These are phyloP conservation scores for Umbelopsis isabellina DNA, from an alignment of 192 early-diverging fungal genomes.

Conservation along the genomic window DNA sequence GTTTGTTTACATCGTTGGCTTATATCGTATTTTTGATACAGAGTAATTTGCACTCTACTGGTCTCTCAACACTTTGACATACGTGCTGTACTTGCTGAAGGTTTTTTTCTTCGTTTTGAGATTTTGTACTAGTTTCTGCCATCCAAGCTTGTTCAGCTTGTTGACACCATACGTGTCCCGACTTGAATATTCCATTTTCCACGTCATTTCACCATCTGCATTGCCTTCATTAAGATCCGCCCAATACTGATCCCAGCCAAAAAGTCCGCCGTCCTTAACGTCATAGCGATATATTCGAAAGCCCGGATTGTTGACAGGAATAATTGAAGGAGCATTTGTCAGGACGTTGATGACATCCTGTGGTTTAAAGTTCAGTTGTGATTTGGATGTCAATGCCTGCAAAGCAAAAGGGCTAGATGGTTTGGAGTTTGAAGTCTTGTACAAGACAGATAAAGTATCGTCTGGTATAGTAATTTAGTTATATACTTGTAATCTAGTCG, in stretches of 20 bases:
- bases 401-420: background rate
- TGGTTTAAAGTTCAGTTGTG: background rate
- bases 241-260: slow-evolving; percentile 35
- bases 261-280: slow-evolving; percentile 1
- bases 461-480: background rate
- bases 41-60: too few species aligned
- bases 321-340: slow-evolving; percentile 46
- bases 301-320: slow-evolving; percentile 43
- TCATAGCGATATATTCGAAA: slow-evolving; percentile 46
- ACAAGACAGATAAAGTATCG: background rate
- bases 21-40: too few species aligned
- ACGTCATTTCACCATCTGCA: background rate
- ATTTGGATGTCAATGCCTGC: background rate
- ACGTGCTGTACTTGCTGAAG: background rate
- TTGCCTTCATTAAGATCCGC: slow-evolving; percentile 19
- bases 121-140: background rate
- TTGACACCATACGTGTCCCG: slow-evolving; percentile 15
- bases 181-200: slow-evolving; percentile 32
- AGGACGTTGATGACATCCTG: slow-evolving; percentile 18
- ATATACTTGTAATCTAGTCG: background rate
- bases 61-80: background rate
- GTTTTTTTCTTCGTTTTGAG: background rate
- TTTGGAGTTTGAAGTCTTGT: background rate
- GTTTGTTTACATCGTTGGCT: too few species aligned
- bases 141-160: slow-evolving; percentile 14